phyloP scores from a whole-genome alignment of 2,329 filamentous ascomycete genomes.

The Xylariaceae sp. region DNA sequence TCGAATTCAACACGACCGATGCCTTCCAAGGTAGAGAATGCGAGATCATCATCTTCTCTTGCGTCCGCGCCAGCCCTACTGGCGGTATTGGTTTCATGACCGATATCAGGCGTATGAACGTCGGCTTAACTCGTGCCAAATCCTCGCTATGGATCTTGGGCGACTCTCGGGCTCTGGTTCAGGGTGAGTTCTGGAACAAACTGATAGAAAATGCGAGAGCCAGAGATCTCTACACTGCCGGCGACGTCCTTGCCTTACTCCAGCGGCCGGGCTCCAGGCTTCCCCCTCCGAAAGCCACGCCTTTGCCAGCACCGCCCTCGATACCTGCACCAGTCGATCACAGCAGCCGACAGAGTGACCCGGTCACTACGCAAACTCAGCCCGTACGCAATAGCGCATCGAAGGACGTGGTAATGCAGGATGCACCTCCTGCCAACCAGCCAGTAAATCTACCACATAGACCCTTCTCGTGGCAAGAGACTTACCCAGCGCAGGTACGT shows the following conservation, averaged over 20 bases:
- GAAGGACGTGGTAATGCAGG: slow-evolving; percentile 27
- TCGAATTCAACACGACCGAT: slow-evolving; percentile 99
- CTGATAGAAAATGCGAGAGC: slow-evolving; percentile 76
- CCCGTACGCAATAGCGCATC: slow-evolving; percentile 2
- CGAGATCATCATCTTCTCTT: slow-evolving; percentile 98
- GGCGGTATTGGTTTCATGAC: slow-evolving; percentile 98
- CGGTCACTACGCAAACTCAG: not conserved
- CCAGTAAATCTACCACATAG: slow-evolving; percentile 16
- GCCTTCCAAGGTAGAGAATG: slow-evolving; percentile 96
- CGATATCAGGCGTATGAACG: slow-evolving; percentile 98
- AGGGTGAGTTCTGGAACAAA: slow-evolving; percentile 87
- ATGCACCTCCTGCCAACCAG: slow-evolving; percentile 14
- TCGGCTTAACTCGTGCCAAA: slow-evolving; percentile 93
- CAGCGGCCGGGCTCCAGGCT: slow-evolving; percentile 37
- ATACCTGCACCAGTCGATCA: slow-evolving; percentile 1
- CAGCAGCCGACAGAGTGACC: not conserved
- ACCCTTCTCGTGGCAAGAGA: slow-evolving; percentile 21
- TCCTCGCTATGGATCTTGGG: slow-evolving; percentile 95
- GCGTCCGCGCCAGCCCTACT: slow-evolving; percentile 86
- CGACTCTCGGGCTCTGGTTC: slow-evolving; percentile 78
- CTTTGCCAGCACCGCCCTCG: slow-evolving; percentile 4
- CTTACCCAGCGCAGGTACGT: slow-evolving; percentile 23
- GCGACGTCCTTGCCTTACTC: slow-evolving; percentile 48
- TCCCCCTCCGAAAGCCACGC: slow-evolving; percentile 17
- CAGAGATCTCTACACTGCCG: slow-evolving; percentile 73